phyloP scores from a whole-genome alignment of 345 rosid genomes.

The Gossypium stocksii region DNA sequence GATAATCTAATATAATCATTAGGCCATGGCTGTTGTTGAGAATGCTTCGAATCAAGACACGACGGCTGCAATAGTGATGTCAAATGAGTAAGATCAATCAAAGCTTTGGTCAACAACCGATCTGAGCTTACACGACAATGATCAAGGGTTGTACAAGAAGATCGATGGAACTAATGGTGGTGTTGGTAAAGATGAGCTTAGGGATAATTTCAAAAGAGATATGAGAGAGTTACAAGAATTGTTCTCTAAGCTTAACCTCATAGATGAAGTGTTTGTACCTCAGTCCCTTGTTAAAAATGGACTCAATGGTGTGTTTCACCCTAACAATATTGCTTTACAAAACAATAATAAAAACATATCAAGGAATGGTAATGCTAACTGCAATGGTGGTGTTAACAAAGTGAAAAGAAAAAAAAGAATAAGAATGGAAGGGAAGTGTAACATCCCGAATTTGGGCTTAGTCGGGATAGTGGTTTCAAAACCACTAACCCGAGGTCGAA shows the following conservation, averaged over 20 bases:
- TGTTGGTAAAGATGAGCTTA: neutral
- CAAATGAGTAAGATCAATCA: slow-evolving; percentile 41
- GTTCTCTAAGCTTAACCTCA: slow-evolving; percentile 81
- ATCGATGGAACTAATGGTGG: slow-evolving; percentile 15
- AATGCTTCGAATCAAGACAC: slow-evolving; percentile 25
- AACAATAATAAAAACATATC: slow-evolving; percentile 19
- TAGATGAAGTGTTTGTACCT: slow-evolving; percentile 90
- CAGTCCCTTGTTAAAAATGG: slow-evolving; percentile 47
- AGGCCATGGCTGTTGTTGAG: slow-evolving; percentile 55
- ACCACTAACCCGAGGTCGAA: no score
- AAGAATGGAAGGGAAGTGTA: no score
- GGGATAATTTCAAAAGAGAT: slow-evolving; percentile 46
- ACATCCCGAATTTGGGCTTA: no score
- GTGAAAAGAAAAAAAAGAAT: no score
- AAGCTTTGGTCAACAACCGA: neutral
- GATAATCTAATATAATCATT: slow-evolving; percentile 3
- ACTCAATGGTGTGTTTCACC: slow-evolving; percentile 34
- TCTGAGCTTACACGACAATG: neutral
- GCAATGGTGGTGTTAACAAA: slow-evolving; percentile 27
- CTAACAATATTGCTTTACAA: slow-evolving; percentile 29
- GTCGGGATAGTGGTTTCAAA: no score
- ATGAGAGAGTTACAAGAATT: slow-evolving; percentile 80
- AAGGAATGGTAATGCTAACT: slow-evolving; percentile 38
- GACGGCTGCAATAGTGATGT: slow-evolving; percentile 19
- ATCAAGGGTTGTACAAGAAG: slow-evolving; percentile 33